Evolutionary conservation across 176 grass and related monocot species (phyloP), one percentile per base, ranked within the genome.

Genomic region (Musa troglodytarum): DNA sequence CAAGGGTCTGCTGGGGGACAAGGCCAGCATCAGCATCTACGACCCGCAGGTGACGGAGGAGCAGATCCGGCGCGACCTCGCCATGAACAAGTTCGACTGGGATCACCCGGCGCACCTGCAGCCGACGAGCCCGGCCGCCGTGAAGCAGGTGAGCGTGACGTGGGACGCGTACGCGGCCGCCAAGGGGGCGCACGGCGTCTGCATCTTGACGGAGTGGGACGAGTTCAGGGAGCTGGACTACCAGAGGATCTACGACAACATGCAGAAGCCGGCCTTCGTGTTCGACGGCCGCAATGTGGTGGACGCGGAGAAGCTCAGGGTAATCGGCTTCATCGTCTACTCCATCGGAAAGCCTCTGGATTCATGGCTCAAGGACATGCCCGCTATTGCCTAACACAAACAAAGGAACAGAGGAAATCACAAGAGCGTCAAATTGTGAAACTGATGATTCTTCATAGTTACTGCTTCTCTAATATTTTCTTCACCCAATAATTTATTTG

Each of bases 71-170:
- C 83, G 88, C 10, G 88, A 90, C 49, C 75, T 90, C 0, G 78
- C 84, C 0, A 87, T 90, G 88, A 90, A 81, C 78, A 90, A 90
- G 75, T 90, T 90, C 2, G 88, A 90, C 63, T 90, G 88, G 88
- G 88, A 90, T 56, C 88, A 90, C 65, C 88, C 88, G 0, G 49
- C 83, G 69, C 88, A 90, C 74, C 84, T 90, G 54, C 88, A 87
- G 74, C 88, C 84, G 1, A 76, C 81, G 84, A 90, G 88, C 74
- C 88, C 88, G 29, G 84, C 81, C 0, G 58, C 88, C 9, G 74
- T 84, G 55, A 90, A 90, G 81, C 68, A 86, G 78, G 88, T 87
- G 53, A 81, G 75, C 24, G 78, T 90, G 22, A 75, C 77, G 10
- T 90, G 88, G 88, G 88, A 90, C 19, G 78, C 74, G 0, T 89